Evolutionary conservation across 2,329 filamentous ascomycete genomes (phyloP).

Genomic region (Aspergillus jensenii): DNA sequence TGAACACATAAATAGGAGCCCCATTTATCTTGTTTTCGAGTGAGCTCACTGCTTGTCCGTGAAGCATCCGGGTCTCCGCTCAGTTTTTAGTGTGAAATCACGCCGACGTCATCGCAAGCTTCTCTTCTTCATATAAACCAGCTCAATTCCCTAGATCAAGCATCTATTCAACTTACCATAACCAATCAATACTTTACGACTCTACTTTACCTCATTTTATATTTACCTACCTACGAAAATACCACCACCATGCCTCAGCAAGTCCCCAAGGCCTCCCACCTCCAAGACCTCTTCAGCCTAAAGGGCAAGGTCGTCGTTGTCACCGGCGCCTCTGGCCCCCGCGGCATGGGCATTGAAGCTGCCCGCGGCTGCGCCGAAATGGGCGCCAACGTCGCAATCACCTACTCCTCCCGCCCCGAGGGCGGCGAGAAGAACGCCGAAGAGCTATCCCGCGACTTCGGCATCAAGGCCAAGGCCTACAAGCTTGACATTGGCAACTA

Average conservation of each 20-base stretch:
- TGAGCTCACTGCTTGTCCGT: not conserved
- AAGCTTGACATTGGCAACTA: slow-evolving; percentile 62
- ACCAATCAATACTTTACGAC: not conserved
- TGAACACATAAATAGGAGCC: not conserved
- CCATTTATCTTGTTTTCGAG: not conserved
- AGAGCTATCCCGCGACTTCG: slow-evolving; percentile 59
- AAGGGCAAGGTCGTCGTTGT: slow-evolving; percentile 50
- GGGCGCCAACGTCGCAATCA: slow-evolving; percentile 65
- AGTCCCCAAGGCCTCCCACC: slow-evolving; percentile 33
- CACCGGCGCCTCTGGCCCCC: slow-evolving; percentile 57
- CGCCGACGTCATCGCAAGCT: not conserved
- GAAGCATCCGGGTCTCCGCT: not conserved
- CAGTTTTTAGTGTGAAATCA: not conserved
- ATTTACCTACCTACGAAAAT: not conserved
- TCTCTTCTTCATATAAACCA: not conserved
- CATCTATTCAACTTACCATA: not conserved
- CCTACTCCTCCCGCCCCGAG: slow-evolving; percentile 61
- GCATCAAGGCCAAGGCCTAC: slow-evolving; percentile 67
- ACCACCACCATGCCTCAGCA: slow-evolving; percentile 38
- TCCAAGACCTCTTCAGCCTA: slow-evolving; percentile 48
- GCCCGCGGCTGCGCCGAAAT: slow-evolving; percentile 65
- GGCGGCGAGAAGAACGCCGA: slow-evolving; percentile 67
- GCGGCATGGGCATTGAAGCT: slow-evolving; percentile 67
- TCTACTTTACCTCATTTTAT: not conserved
- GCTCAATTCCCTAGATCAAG: not conserved